phyloP scores from a whole-genome alignment of 1,284 basidiomycete species.

The Ustilago hordei region DNA sequence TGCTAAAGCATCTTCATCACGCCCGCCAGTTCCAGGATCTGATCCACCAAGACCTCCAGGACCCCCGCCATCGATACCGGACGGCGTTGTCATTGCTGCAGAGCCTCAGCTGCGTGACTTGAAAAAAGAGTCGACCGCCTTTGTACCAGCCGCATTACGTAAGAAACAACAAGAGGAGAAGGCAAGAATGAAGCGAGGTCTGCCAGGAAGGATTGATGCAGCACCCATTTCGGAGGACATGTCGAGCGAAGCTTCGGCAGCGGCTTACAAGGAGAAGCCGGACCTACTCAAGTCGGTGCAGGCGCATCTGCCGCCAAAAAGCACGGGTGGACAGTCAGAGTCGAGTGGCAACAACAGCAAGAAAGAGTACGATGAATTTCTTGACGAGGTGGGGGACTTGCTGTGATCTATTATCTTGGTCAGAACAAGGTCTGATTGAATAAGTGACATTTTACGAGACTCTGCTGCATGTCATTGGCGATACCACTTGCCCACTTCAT shows the following conservation, averaged over 20 bases:
- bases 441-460: not conserved
- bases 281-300: conserved; percentile 36
- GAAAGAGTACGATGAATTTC: conserved; percentile 46
- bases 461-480: not conserved
- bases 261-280: conserved; percentile 17
- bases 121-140: conserved; percentile 63
- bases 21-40: not conserved
- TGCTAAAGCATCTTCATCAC: not conserved
- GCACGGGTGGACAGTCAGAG: not conserved
- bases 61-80: conserved; percentile 36
- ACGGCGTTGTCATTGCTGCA: conserved; percentile 54
- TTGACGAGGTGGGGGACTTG: conserved; percentile 46
- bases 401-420: conserved; percentile 8
- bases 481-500: conserved; percentile 1
- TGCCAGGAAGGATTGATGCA: conserved; percentile 54
- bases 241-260: conserved; percentile 8
- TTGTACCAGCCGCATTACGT: conserved; percentile 63
- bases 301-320: conserved; percentile 29
- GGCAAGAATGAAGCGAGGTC: conserved; percentile 48
- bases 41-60: conserved; percentile 20
- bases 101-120: conserved; percentile 66
- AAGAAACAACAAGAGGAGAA: conserved; percentile 56
- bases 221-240: conserved; percentile 44
- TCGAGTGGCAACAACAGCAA: conserved; percentile 5
- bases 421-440: not conserved